Base-by-base conservation (phyloP, 768 basidiomycete genomes). In the Gelatoporia subvermispora region DNA sequence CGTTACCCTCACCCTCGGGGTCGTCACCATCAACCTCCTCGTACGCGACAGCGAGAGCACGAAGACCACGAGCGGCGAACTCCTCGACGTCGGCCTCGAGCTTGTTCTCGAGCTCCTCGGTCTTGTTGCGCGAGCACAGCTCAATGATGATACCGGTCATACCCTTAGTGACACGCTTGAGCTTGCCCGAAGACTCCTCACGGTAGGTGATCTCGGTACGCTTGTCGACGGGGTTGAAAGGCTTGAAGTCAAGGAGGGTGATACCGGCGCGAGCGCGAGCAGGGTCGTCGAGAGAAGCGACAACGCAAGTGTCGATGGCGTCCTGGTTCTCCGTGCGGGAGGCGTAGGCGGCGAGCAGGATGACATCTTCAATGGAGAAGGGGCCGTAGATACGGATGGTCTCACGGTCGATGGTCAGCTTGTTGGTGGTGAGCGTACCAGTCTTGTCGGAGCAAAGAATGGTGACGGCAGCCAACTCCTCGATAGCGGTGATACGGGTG, bases 141-240 rank as follows among this genome's bases (percentile, higher is more conserved):
- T 95, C 92, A 64, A 96, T 93, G 75, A 97, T 93, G 69, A 92
- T 88, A 74, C 93, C 95, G 38, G 95, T 98, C 95, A 98, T 98
- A 67, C 95, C 95, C 85, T 98, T 98, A 66, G 95, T 96, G 62
- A 95, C 95, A 62, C 95, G 91, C 82, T 95, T 96, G 59, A 98
- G 81, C 69, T 88, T 91, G 70, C 95, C 95, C n/a, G 88, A 77
- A 8, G 91, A 77, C 68, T 93, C 86, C 67, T 96, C 94, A 41
- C 82, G 85, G 76, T 97, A 98, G 43, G 95, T 98, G 67, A 95
- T 94, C 74, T 97, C 95, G 51, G 95, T 98, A 64, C 94, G 91
- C 79, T 97, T 97, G 79, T 95, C 93, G 60, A 94, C 93, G 43
- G 95, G 95, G 78, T 97, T 96, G 82, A 97, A 98, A 4, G 94